A percentile compares a stretch with the other conserved stretches of the same genome.
Evolutionary conservation across 345 rosid genomes (phyloP).

Genomic region (Ceriops tagal): DNA sequence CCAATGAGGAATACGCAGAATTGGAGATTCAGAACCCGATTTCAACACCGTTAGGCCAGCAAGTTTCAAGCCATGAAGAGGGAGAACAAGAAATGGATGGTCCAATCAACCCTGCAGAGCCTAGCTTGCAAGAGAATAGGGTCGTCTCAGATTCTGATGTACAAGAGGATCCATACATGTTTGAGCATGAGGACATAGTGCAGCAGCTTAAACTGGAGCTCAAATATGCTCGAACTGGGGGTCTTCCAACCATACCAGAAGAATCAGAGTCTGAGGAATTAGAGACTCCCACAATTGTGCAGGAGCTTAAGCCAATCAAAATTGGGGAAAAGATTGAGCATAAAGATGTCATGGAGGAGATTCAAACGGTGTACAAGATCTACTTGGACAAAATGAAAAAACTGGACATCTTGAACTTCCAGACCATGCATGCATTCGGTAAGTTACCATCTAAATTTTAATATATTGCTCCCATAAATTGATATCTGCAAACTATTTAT

Average conservation of each 20-base stretch:
- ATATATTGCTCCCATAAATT: too few relatives aligned
- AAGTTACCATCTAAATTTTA: conserved; percentile 15
- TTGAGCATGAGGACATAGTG: conserved; percentile 53
- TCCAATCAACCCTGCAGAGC: conserved; percentile 21
- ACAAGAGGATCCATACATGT: conserved; percentile 33
- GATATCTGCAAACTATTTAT: too few relatives aligned
- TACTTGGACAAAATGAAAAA: conserved; percentile 68
- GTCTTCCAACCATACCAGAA: conserved; percentile 75
- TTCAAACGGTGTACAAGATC: conserved; percentile 62
- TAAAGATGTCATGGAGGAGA: conserved; percentile 46
- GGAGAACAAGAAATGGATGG: conserved; percentile 3
- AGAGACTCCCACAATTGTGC: conserved; percentile 24
- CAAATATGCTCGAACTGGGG: conserved; percentile 57
- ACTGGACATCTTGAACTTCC: conserved; percentile 65
- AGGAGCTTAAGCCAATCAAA: conserved; percentile 55
- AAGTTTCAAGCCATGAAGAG: conserved; percentile 18
- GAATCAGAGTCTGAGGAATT: conserved; percentile 47
- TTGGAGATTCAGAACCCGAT: conserved; percentile 31
- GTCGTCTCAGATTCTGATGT: conserved; percentile 19
- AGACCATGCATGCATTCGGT: conserved; percentile 71
- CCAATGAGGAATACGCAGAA: conserved; percentile 50
- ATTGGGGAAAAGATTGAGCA: conserved; percentile 43
- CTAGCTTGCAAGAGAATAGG: conserved; percentile 2
- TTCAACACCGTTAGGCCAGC: conserved; percentile 14
- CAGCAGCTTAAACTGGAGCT: conserved; percentile 65